These are phyloP conservation scores for Monosporascus sp. DNA, from an alignment of 2,329 filamentous ascomycete genomes.

Conservation along the genomic window DNA sequence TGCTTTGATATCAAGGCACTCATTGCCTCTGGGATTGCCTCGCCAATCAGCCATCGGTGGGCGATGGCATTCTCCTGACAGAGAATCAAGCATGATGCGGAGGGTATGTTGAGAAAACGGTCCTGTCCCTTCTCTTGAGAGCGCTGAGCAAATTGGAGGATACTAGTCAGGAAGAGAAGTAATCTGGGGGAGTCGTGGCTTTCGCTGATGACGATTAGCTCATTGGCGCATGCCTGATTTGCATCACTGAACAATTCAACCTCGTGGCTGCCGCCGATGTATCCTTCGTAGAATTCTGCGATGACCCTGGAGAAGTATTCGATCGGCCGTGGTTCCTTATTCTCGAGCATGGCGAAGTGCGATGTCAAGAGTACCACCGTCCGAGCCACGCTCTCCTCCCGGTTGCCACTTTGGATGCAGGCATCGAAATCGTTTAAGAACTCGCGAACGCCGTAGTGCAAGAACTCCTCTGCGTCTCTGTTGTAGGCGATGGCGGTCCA, in stretches of 20 bases:
- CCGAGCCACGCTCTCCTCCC: too few relatives aligned
- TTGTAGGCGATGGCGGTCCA: too few relatives aligned
- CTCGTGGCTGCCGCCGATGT: conserved; percentile 17
- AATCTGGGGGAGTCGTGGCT: conserved; percentile 2
- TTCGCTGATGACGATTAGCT: conserved; percentile 15
- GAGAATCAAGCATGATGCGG: conserved; percentile 18
- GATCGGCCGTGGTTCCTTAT: not conserved
- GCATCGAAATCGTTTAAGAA: too few relatives aligned
- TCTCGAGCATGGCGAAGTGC: too few relatives aligned
- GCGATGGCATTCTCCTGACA: conserved; percentile 14
- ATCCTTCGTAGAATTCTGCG: conserved; percentile 19
- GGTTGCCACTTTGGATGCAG: too few relatives aligned
- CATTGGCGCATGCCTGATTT: conserved; percentile 17
- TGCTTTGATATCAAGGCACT: conserved; percentile 16
- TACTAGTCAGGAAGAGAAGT: not conserved
- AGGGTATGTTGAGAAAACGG: conserved; percentile 1
- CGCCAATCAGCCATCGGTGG: conserved; percentile 5
- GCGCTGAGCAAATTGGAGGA: conserved; percentile 1
- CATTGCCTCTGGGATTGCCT: not conserved
- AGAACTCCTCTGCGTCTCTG: too few relatives aligned
- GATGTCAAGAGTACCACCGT: too few relatives aligned
- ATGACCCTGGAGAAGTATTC: not conserved
- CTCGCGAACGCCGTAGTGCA: too few relatives aligned
- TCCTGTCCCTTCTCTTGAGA: conserved; percentile 1
- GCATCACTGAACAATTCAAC: conserved; percentile 15